A percentile compares a stretch with the other conserved stretches of the same genome.
These are phyloP conservation scores for Puccinia hordei DNA, from an alignment of 1,284 basidiomycete species.

Conservation along the genomic window DNA sequence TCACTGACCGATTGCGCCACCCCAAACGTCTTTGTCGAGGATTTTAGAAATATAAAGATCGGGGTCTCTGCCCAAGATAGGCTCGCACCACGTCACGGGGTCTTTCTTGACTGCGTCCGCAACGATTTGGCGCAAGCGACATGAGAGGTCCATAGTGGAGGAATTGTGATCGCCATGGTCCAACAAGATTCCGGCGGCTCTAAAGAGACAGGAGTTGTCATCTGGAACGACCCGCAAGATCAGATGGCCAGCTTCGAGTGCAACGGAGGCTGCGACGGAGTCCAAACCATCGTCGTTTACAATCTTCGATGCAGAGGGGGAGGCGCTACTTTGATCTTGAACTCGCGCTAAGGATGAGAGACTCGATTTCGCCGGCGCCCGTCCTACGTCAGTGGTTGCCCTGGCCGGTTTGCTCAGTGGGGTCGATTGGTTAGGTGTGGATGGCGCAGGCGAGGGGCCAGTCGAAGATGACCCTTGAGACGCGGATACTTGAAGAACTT, in stretches of 20 bases:
- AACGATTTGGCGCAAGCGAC: conserved; percentile 67
- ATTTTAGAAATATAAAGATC: conserved; percentile 79
- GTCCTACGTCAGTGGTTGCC: conserved; percentile 55
- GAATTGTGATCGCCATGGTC: conserved; percentile 68
- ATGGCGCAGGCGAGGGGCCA: conserved; percentile 30
- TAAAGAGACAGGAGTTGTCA: conserved; percentile 90
- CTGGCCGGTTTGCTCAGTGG: conserved; percentile 54
- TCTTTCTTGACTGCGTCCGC: conserved; percentile 56
- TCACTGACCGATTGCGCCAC: conserved; percentile 74
- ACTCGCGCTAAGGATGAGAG: conserved; percentile 54
- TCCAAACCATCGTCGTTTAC: conserved; percentile 63
- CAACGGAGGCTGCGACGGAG: conserved; percentile 67
- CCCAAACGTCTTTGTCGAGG: conserved; percentile 77
- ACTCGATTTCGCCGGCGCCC: conserved; percentile 53
- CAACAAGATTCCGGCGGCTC: conserved; percentile 78
- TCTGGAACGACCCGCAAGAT: conserved; percentile 76
- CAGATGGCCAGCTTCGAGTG: conserved; percentile 61
- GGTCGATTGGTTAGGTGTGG: conserved; percentile 52
- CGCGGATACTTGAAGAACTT: conserved; percentile 77
- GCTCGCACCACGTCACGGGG: conserved; percentile 49
- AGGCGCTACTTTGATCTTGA: conserved; percentile 21
- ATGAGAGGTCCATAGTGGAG: conserved; percentile 61
- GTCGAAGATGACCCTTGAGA: conserved; percentile 46
- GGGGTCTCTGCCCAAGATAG: conserved; percentile 66
- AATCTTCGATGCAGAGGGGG: conserved; percentile 41